A percentile compares a stretch with the other conserved stretches of the same genome.
Conservation (phyloP, 768 basidiomycete genomes). For the Hypholoma sublateritium region DNA sequence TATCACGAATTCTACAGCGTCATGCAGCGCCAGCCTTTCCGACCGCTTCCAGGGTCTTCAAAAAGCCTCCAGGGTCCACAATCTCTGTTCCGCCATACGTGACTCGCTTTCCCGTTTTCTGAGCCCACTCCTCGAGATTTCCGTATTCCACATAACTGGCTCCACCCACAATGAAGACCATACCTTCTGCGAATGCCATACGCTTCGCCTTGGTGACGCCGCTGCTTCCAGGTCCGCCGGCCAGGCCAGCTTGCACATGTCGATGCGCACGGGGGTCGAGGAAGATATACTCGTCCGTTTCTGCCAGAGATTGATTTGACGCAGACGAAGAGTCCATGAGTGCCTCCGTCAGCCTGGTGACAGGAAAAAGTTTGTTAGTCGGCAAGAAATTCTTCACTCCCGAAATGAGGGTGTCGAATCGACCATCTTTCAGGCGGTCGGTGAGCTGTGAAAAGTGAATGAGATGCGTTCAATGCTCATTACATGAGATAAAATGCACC, state of each 20-base stretch:
- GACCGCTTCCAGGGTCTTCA: conserved; percentile 65
- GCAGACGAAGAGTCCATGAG: conserved; percentile 97
- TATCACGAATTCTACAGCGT: not conserved
- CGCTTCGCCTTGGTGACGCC: conserved; percentile 38
- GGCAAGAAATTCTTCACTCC: conserved; percentile 98
- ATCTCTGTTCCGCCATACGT: conserved; percentile 98
- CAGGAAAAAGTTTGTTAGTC: conserved; percentile 87
- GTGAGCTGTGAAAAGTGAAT: conserved; percentile 60
- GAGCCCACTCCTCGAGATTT: conserved; percentile 93
- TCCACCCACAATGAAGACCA: conserved; percentile 95
- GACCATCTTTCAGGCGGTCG: conserved; percentile 90
- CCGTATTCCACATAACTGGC: conserved; percentile 98
- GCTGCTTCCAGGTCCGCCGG: conserved; percentile 53
- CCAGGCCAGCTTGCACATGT: conserved; percentile 46
- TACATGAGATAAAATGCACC: conserved; percentile 42
- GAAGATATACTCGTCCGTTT: conserved; percentile 94
- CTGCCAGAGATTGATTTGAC: conserved; percentile 90
- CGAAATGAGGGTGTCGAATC: conserved; percentile 94
- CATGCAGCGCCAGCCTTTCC: conserved; percentile 42
- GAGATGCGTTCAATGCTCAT: not conserved
- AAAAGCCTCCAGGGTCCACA: conserved; percentile 83
- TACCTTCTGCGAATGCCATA: conserved; percentile 85
- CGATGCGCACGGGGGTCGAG: conserved; percentile 88
- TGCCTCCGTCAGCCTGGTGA: conserved; percentile 92
- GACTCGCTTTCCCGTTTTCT: conserved; percentile 76